phyloP scores from a whole-genome alignment of 192 early-diverging fungal genomes.

The Paraglomus brasilianum region DNA sequence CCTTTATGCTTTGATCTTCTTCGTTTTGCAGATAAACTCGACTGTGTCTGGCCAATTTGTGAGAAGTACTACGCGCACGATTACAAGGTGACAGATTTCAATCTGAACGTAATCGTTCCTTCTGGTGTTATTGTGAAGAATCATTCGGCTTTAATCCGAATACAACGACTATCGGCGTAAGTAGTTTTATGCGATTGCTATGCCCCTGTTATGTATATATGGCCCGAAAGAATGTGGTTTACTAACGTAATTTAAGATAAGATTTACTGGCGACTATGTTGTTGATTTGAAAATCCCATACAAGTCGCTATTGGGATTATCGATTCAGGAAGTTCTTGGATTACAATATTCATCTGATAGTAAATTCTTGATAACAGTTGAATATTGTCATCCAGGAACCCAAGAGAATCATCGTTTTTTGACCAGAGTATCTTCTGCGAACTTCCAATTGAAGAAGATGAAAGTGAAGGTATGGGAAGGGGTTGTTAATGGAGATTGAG shows the following conservation, averaged over 20 bases:
- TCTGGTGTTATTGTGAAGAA: constrained; percentile 33
- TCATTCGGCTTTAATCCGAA: constrained; percentile 35
- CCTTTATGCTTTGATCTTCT: constrained; percentile 24
- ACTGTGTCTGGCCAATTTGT: constrained; percentile 23
- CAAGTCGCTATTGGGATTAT: constrained; percentile 9
- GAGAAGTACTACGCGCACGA: constrained; percentile 27
- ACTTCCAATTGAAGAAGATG: constrained; percentile 14
- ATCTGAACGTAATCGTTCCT: constrained; percentile 34
- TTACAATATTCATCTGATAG: constrained; percentile 28
- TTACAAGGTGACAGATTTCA: constrained; percentile 32
- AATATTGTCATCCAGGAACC: constrained; percentile 49
- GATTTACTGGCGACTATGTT: neutral
- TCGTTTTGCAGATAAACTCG: constrained; percentile 12
- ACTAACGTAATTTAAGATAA: no score
- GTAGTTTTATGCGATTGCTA: no score
- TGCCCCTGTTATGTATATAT: no score
- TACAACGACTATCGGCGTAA: no score
- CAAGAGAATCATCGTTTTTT: constrained; percentile 57
- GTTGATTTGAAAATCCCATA: constrained; percentile 13
- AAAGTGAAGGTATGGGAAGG: constrained; percentile 2
- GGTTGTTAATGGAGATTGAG: neutral
- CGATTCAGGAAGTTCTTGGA: constrained; percentile 10
- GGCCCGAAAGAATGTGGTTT: no score
- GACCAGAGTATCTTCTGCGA: constrained; percentile 30
- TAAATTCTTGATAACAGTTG: constrained; percentile 46